Conservation (phyloP, 805 yeast genomes). For the Candida montana region DNA sequence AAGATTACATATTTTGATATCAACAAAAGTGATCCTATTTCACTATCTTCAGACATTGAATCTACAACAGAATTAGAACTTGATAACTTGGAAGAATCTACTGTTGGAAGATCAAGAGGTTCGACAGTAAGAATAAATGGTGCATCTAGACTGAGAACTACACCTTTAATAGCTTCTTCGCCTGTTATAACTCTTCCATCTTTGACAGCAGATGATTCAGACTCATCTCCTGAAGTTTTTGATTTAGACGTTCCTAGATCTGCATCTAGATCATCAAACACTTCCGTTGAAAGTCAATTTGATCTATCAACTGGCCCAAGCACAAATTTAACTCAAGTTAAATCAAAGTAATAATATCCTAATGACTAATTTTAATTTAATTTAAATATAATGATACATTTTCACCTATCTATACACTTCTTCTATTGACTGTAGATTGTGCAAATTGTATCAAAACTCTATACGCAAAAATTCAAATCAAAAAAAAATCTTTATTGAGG, state of each 20-base stretch:
- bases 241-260: constrained; percentile 26
- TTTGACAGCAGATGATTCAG: constrained; percentile 7
- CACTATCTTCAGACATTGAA: constrained; percentile 5
- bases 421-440: too few relatives aligned
- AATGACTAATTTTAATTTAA: background rate
- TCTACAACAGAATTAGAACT: constrained; percentile 4
- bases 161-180: background rate
- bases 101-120: constrained; percentile 5
- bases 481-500: too few relatives aligned
- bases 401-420: too few relatives aligned
- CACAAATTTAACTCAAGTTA: background rate
- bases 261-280: constrained; percentile 30
- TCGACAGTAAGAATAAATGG: background rate
- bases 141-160: constrained; percentile 6
- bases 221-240: constrained; percentile 23
- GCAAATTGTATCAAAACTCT: too few relatives aligned
- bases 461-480: too few relatives aligned
- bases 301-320: constrained; percentile 6
- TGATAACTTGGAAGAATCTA: background rate
- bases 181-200: background rate
- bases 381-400: background rate
- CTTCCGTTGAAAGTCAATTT: constrained; percentile 25
- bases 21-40: constrained; percentile 7
- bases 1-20: constrained; percentile 6
- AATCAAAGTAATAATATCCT: constrained; percentile 1